phyloP scores from a whole-genome alignment of 495 filamentous ascomycete genomes.

The Hypoxylon lienhwacheense region DNA sequence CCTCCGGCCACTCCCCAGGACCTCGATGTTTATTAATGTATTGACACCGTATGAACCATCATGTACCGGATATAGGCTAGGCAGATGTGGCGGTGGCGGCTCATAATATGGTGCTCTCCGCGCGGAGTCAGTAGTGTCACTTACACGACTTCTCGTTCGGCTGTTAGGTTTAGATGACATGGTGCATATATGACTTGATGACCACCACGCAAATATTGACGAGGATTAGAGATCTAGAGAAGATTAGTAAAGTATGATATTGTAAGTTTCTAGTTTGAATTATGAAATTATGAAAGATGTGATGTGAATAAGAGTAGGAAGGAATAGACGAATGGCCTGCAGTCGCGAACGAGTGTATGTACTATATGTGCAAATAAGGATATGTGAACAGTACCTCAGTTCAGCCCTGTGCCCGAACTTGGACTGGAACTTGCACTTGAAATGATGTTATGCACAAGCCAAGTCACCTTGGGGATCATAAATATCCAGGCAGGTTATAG shows the following conservation, averaged over 20 bases:
- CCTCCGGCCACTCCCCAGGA: constrained; percentile 8
- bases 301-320: neutral
- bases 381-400: constrained; percentile 4
- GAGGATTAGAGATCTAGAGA: neutral
- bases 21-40: constrained; percentile 26
- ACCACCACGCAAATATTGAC: neutral
- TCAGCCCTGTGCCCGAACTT: constrained; percentile 12
- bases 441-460: no score
- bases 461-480: constrained; percentile 8
- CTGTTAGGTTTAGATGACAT: constrained; percentile 39
- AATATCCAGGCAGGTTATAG: no score
- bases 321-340: no score
- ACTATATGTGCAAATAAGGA: neutral
- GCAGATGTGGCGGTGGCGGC: constrained; percentile 26
- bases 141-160: constrained; percentile 30
- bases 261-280: no score
- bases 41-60: constrained; percentile 40
- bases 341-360: no score
- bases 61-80: constrained; percentile 33
- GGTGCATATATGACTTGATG: neutral
- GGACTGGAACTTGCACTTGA: no score
- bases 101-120: constrained; percentile 5
- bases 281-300: no score
- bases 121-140: constrained; percentile 10
- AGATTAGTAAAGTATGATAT: neutral